phyloP scores from a whole-genome alignment of 169 alveolate genomes.

The Theileria equi region DNA sequence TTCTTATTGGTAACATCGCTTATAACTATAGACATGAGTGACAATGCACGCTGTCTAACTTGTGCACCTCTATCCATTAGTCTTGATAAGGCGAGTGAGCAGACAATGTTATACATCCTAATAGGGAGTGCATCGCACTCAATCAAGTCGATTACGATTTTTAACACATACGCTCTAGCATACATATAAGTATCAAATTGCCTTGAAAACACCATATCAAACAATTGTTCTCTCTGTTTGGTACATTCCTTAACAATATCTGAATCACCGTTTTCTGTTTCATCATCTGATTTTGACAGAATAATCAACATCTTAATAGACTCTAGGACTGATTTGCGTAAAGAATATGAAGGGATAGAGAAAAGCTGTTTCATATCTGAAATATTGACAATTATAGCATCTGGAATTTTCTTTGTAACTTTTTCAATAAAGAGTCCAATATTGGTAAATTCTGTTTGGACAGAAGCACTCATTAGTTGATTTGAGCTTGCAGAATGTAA shows the following conservation, averaged over 20 bases:
- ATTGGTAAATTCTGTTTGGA: slow-evolving; percentile 62
- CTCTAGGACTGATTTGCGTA: slow-evolving; percentile 60
- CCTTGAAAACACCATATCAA: slow-evolving; percentile 59
- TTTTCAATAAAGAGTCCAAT: slow-evolving; percentile 57
- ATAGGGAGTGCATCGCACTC: slow-evolving; percentile 72
- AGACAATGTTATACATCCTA: slow-evolving; percentile 57
- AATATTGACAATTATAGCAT: slow-evolving; percentile 14
- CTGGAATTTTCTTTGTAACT: slow-evolving; percentile 27
- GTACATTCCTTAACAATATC: slow-evolving; percentile 22
- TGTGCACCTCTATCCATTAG: slow-evolving; percentile 72
- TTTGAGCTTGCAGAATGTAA: slow-evolving; percentile 53
- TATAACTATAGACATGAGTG: slow-evolving; percentile 64
- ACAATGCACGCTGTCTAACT: slow-evolving; percentile 75
- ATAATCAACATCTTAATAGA: slow-evolving; percentile 29
- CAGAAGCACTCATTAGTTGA: slow-evolving; percentile 44
- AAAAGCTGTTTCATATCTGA: slow-evolving; percentile 50
- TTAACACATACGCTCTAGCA: slow-evolving; percentile 70
- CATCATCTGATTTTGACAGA: slow-evolving; percentile 26
- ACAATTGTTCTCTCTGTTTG: slow-evolving; percentile 39
- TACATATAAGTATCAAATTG: slow-evolving; percentile 73
- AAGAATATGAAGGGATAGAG: slow-evolving; percentile 57
- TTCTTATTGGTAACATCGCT: slow-evolving; percentile 64
- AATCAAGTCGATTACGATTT: slow-evolving; percentile 65
- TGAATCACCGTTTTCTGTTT: neutral
- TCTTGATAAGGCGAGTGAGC: slow-evolving; percentile 62